A percentile compares a stretch with the other conserved stretches of the same genome.
phyloP scores from a whole-genome alignment of 1,284 basidiomycete species.

The Tylopilus orsonianus region DNA sequence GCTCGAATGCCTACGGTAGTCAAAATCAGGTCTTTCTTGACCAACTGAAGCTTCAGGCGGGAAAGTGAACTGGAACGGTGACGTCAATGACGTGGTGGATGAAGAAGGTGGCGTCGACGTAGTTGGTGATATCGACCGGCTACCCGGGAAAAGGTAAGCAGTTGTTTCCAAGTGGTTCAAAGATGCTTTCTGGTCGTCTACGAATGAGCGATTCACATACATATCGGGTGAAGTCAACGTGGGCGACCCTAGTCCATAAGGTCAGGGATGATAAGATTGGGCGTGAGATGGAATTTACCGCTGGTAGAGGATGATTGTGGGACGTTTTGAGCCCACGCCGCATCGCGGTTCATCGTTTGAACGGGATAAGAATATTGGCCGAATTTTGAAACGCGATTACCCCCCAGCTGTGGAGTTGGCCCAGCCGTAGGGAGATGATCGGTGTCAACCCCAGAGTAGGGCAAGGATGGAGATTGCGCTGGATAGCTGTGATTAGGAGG shows the following conservation, averaged over 20 bases:
- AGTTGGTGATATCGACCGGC: conserved; percentile 71
- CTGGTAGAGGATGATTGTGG: conserved; percentile 44
- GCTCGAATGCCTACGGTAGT: conserved; percentile 58
- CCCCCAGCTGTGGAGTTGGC: conserved; percentile 37
- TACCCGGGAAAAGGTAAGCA: conserved; percentile 64
- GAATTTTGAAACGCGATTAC: conserved; percentile 52
- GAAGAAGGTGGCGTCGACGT: conserved; percentile 66
- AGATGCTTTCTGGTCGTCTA: conserved; percentile 62
- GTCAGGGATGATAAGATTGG: conserved; percentile 50
- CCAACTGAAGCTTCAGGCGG: conserved; percentile 47
- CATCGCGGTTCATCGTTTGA: conserved; percentile 50
- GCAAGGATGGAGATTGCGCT: conserved; percentile 48
- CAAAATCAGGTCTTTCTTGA: conserved; percentile 61
- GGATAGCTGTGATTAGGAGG: conserved; percentile 40
- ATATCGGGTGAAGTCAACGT: conserved; percentile 58
- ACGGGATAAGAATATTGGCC: conserved; percentile 54
- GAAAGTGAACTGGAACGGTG: conserved; percentile 65
- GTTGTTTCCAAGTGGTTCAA: conserved; percentile 55
- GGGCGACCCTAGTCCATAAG: conserved; percentile 56
- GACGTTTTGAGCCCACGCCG: conserved; percentile 48
- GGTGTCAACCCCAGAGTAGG: conserved; percentile 43
- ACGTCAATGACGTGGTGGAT: conserved; percentile 61
- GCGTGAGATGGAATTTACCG: conserved; percentile 44
- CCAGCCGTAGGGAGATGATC: conserved; percentile 40
- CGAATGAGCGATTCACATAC: conserved; percentile 52